These are phyloP conservation scores for Megacollybia platyphylla DNA, from an alignment of 1,284 basidiomycete species.

Conservation along the genomic window DNA sequence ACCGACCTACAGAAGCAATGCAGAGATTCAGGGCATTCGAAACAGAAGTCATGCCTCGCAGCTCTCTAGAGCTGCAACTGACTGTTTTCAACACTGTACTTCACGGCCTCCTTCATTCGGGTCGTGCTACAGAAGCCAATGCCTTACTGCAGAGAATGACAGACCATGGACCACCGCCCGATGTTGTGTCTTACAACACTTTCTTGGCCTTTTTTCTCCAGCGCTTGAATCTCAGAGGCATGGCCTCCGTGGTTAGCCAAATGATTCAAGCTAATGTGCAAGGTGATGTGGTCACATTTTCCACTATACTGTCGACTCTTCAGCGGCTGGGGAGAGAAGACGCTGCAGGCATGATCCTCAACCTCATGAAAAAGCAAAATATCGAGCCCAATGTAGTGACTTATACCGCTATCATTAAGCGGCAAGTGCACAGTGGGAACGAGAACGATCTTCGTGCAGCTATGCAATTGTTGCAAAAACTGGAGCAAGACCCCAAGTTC, in stretches of 20 bases:
- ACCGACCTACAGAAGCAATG: conserved; percentile 30
- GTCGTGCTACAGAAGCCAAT: conserved; percentile 28
- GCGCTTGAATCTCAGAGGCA: conserved; percentile 40
- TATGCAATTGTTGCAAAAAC: conserved; percentile 51
- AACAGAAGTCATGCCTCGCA: not conserved
- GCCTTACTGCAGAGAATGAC: conserved; percentile 35
- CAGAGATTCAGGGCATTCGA: conserved; percentile 35
- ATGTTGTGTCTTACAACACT: conserved; percentile 70
- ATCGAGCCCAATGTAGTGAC: conserved; percentile 60
- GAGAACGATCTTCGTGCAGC: conserved; percentile 41
- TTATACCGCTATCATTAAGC: conserved; percentile 64
- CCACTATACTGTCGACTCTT: conserved; percentile 65
- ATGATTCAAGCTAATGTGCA: conserved; percentile 39
- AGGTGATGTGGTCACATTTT: conserved; percentile 74
- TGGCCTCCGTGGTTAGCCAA: conserved; percentile 42
- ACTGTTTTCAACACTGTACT: conserved; percentile 53
- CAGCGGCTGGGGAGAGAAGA: conserved; percentile 56
- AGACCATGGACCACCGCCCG: conserved; percentile 42
- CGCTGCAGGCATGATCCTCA: conserved; percentile 47
- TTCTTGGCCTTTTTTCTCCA: conserved; percentile 56
- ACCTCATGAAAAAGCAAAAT: conserved; percentile 64
- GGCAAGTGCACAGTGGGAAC: conserved; percentile 46
- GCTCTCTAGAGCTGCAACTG: not conserved
- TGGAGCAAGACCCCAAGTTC: conserved; percentile 48
- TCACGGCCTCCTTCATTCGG: conserved; percentile 39